These are phyloP conservation scores for Kondoa malvinella DNA, from an alignment of 768 basidiomycete species.

Conservation along the genomic window DNA sequence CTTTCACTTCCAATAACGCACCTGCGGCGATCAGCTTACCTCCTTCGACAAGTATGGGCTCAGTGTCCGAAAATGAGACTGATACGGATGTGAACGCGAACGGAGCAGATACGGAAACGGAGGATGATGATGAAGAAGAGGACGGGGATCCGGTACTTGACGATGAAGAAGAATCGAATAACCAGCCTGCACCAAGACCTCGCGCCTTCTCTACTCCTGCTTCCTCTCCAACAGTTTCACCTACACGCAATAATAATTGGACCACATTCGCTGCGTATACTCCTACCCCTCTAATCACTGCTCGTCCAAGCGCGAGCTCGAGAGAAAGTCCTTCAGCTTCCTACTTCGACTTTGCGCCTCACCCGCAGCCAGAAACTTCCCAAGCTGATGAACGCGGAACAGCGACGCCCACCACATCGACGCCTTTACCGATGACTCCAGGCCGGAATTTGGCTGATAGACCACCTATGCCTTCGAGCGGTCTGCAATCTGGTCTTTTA, in stretches of 20 bases:
- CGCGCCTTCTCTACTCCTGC: neutral
- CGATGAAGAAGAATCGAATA: neutral
- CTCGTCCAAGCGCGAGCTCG: neutral
- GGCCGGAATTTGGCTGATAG: neutral
- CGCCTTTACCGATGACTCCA: neutral
- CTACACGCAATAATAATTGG: neutral
- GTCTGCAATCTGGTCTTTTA: neutral
- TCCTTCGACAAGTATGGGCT: neutral
- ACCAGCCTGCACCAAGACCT: neutral
- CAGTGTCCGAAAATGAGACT: neutral
- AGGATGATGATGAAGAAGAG: slow-evolving; percentile 1
- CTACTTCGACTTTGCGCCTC: slow-evolving; percentile 3
- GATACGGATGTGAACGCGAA: neutral
- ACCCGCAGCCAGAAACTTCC: neutral
- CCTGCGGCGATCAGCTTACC: neutral
- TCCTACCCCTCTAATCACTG: neutral
- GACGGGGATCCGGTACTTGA: neutral
- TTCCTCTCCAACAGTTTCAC: neutral
- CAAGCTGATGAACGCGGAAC: neutral
- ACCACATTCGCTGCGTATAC: neutral
- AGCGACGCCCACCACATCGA: neutral
- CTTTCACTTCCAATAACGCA: neutral
- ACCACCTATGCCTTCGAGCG: neutral
- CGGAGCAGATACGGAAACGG: neutral
- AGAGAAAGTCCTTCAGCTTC: neutral